Evolutionary conservation across 225 moss, liverwort and hornwort genomes (phyloP).

Genomic region (Pleurozium schreberi): DNA sequence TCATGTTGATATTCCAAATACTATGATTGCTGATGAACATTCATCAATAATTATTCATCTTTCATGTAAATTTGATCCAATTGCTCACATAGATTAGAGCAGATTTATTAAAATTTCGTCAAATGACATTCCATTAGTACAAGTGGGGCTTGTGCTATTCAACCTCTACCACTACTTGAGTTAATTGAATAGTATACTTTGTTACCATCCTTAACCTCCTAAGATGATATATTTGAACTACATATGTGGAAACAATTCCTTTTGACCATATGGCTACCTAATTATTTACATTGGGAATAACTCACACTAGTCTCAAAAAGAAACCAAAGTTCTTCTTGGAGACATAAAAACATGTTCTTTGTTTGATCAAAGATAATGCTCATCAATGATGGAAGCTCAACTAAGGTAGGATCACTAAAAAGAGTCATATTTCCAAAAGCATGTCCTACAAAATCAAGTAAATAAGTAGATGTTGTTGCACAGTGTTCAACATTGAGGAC

Average conservation of each 20-base stretch:
- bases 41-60: neutral
- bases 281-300: neutral
- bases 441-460: neutral
- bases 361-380: fast-evolving
- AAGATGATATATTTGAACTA: neutral
- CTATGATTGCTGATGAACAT: neutral
- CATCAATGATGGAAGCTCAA: neutral
- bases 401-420: neutral
- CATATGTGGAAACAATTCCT: neutral
- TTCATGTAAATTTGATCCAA: neutral
- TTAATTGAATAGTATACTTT: neutral
- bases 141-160: fast-evolving
- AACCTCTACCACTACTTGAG: fast-evolving
- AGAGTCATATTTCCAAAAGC: too few relatives aligned
- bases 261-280: neutral
- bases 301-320: neutral
- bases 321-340: neutral
- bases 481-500: neutral
- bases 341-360: neutral
- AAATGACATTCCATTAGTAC: neutral
- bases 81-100: neutral
- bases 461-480: neutral
- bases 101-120: neutral
- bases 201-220: neutral
- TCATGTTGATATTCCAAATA: neutral